These are phyloP conservation scores for Trichoderma afroharzianum DNA, from an alignment of 2,329 filamentous ascomycete genomes.

Conservation along the genomic window DNA sequence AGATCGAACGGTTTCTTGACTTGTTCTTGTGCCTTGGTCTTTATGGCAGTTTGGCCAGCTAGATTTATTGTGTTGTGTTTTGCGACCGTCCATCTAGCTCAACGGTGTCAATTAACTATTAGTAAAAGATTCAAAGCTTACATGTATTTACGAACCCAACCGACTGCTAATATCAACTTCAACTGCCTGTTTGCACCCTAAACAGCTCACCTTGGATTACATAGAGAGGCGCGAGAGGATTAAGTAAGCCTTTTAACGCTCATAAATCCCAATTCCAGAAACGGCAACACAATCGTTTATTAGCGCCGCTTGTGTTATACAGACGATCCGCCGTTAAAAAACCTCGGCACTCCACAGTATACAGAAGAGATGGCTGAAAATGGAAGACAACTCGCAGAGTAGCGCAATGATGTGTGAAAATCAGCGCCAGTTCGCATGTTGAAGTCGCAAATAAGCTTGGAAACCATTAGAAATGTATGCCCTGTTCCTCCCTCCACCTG, in stretches of 20 bases:
- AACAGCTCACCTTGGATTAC: background rate
- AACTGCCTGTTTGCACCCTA: no score
- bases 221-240: background rate
- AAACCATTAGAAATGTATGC: background rate
- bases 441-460: background rate
- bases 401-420: background rate
- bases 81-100: no score
- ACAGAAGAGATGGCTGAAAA: background rate
- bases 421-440: background rate
- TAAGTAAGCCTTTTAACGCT: background rate
- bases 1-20: no score
- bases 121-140: no score
- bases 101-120: no score
- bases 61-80: no score
- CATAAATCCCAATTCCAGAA: background rate
- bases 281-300: background rate
- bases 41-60: no score
- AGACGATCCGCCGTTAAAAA: background rate
- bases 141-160: no score
- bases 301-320: background rate
- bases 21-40: no score
- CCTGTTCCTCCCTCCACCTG: background rate
- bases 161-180: no score
- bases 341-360: background rate
- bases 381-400: background rate